Evolutionary conservation across 2,329 filamentous ascomycete genomes (phyloP).

Genomic region (Simplicillium sp.): DNA sequence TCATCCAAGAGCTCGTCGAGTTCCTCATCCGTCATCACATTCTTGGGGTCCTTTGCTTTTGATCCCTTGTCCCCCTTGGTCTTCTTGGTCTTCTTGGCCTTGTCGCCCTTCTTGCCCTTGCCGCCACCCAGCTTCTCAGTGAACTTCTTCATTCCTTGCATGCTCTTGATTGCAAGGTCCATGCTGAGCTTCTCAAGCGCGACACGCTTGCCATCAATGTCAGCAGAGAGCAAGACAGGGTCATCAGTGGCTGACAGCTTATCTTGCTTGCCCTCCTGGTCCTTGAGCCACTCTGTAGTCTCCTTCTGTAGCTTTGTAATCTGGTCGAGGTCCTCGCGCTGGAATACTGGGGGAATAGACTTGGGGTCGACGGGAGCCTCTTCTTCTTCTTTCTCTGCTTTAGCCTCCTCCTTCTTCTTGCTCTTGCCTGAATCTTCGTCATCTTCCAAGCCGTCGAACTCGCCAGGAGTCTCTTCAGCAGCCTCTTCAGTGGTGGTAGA

Average conservation of each 20-base stretch:
- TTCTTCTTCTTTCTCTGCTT: constrained; percentile 27
- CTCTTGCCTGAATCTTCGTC: constrained; percentile 34
- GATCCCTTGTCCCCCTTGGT: constrained; percentile 10
- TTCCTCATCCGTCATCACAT: constrained; percentile 1
- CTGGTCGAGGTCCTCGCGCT: constrained; percentile 57
- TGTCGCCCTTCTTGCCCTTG: constrained; percentile 31
- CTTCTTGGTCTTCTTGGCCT: constrained; percentile 33
- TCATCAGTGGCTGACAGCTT: constrained; percentile 62
- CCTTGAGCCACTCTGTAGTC: constrained; percentile 64
- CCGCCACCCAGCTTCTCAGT: constrained; percentile 20
- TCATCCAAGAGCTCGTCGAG: constrained; percentile 2
- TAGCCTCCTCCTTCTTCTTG: constrained; percentile 33
- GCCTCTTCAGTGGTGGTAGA: constrained; percentile 33
- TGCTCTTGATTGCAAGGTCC: constrained; percentile 56
- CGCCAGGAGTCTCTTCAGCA: constrained; percentile 32
- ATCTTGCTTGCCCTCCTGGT: constrained; percentile 61
- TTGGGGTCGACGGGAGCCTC: constrained; percentile 47
- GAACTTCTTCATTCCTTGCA: constrained; percentile 42
- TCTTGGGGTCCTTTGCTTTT: constrained; percentile 1
- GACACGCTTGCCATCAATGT: constrained; percentile 58
- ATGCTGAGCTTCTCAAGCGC: constrained; percentile 63
- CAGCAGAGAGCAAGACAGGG: constrained; percentile 63
- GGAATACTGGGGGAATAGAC: constrained; percentile 41
- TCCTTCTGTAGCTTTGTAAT: constrained; percentile 54
- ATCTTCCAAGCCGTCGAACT: constrained; percentile 72